Conservation (phyloP, 2,329 filamentous ascomycete species). For the Orbilia blumenaviensis region DNA sequence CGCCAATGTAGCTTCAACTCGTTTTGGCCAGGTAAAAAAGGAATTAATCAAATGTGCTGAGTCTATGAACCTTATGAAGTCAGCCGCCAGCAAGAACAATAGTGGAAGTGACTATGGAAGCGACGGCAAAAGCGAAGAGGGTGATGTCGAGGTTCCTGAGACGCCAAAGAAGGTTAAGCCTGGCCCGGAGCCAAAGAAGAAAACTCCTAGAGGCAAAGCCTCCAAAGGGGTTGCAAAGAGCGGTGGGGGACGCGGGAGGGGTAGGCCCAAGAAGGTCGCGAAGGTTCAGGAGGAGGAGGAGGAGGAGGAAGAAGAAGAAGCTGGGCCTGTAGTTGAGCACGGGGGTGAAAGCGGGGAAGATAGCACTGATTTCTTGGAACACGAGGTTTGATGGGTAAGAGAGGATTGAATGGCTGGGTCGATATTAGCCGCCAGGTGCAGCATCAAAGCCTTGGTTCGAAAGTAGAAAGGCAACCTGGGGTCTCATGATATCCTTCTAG, state of each 20-base stretch:
- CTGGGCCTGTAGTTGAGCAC: not conserved
- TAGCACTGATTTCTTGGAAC: not conserved
- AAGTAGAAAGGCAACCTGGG: no score
- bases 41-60: slow-evolving; percentile 35
- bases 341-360: not conserved
- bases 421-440: not conserved
- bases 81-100: not conserved
- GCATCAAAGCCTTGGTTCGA: not conserved
- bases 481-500: not conserved
- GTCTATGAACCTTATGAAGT: not conserved
- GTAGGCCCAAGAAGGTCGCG: not conserved
- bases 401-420: not conserved
- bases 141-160: not conserved
- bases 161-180: slow-evolving; percentile 21
- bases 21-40: slow-evolving; percentile 45
- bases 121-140: not conserved
- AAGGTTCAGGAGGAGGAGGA: not conserved
- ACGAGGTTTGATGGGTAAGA: no score
- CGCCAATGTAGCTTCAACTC: slow-evolving; percentile 5
- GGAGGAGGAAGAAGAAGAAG: not conserved
- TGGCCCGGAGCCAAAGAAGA: not conserved
- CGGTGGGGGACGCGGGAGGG: not conserved
- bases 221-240: not conserved
- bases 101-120: not conserved
- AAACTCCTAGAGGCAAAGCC: not conserved